Percentiles rank a stretch among this genome's conserved stretches.
These are phyloP conservation scores for Stropharia rugosoannulata DNA, from an alignment of 768 basidiomycete species.

Conservation along the genomic window DNA sequence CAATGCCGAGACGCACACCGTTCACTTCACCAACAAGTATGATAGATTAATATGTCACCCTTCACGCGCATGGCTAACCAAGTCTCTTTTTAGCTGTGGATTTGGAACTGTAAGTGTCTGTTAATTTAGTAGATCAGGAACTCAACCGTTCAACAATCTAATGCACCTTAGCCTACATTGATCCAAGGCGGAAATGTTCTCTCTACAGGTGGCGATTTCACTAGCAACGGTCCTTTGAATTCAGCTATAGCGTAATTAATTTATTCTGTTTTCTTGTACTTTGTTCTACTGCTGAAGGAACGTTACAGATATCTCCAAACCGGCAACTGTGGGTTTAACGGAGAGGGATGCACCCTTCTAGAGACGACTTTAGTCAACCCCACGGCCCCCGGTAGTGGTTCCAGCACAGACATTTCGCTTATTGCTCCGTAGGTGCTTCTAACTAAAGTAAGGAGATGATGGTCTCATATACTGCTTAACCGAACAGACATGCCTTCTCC, in stretches of 20 bases:
- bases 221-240: slow-evolving; percentile 18
- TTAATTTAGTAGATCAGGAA: neutral
- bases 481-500: slow-evolving; percentile 34
- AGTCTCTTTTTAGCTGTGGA: neutral
- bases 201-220: slow-evolving; percentile 10
- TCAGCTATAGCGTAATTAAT: slow-evolving; percentile 31
- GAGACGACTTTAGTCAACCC: slow-evolving; percentile 35
- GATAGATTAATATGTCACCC: slow-evolving; percentile 7
- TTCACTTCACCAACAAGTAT: slow-evolving; percentile 34
- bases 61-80: neutral
- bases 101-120: neutral
- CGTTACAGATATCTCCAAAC: slow-evolving; percentile 1
- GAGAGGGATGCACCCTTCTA: slow-evolving; percentile 24
- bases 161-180: slow-evolving; percentile 21
- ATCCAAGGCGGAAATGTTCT: slow-evolving; percentile 24
- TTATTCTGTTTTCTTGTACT: neutral
- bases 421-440: slow-evolving; percentile 35
- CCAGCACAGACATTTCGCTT: slow-evolving; percentile 19
- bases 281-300: too few relatives aligned
- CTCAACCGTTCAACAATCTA: neutral
- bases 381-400: slow-evolving; percentile 10
- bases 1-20: slow-evolving; percentile 28
- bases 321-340: slow-evolving; percentile 27
- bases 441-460: neutral
- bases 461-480: neutral